Evolutionary conservation across 306 rosid species (phyloP).

Genomic region (Acacia acuminata): DNA sequence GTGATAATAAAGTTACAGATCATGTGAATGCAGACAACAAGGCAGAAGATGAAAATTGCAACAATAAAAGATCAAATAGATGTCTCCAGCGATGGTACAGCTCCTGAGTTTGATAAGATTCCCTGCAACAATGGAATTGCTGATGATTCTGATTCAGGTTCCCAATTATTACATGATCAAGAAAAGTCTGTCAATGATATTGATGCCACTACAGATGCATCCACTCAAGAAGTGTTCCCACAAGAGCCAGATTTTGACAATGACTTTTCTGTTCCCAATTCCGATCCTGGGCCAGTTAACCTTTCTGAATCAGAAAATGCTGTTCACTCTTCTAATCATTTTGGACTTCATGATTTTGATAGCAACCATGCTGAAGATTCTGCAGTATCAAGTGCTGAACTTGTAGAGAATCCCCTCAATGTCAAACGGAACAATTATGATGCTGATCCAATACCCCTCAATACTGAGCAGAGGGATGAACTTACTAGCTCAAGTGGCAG

Average conservation of each 20-base stretch:
- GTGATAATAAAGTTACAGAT: conserved; percentile 32
- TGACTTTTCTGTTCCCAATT: conserved; percentile 43
- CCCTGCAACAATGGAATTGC: conserved; percentile 44
- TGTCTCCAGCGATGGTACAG: conserved; percentile 51
- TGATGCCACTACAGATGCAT: conserved; percentile 45
- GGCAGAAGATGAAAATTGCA: conserved; percentile 42
- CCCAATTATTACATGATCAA: conserved; percentile 43
- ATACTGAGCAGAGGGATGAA: conserved; percentile 55
- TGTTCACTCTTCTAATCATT: conserved; percentile 46
- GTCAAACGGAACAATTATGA: conserved; percentile 47
- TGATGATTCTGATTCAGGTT: conserved; percentile 53
- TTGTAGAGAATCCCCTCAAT: conserved; percentile 43
- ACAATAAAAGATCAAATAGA: conserved; percentile 50
- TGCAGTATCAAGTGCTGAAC: conserved; percentile 50
- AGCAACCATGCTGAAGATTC: conserved; percentile 39
- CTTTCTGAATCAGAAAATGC: conserved; percentile 54
- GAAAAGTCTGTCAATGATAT: conserved; percentile 42
- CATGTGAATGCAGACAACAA: conserved; percentile 33
- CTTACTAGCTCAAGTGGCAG: conserved; percentile 36
- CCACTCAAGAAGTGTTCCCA: conserved; percentile 48
- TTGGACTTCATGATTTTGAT: conserved; percentile 56
- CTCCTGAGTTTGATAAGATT: conserved; percentile 52
- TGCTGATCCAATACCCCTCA: conserved; percentile 34
- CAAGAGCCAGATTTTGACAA: conserved; percentile 43
- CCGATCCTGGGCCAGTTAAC: conserved; percentile 28